A percentile compares a stretch with the other conserved stretches of the same genome.
phyloP scores from a whole-genome alignment of 2,329 filamentous ascomycete genomes.

The Dactylella cylindrospora region DNA sequence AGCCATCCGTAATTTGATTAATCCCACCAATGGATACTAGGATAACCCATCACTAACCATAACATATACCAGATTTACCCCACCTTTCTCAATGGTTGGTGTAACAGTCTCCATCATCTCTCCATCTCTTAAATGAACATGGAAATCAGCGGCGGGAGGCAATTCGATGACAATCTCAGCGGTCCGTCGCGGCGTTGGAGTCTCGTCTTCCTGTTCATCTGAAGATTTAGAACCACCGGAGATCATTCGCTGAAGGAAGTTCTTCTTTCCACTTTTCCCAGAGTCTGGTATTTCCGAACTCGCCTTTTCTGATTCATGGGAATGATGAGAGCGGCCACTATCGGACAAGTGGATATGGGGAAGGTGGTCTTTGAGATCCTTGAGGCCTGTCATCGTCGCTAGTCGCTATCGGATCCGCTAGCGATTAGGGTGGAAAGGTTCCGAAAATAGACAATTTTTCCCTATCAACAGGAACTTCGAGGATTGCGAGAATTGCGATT shows the following conservation, averaged over 20 bases:
- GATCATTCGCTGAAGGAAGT: constrained; percentile 26
- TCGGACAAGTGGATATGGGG: constrained; percentile 14
- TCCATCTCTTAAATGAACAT: constrained; percentile 69
- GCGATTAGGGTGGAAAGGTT: too few species aligned
- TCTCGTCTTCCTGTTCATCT: constrained; percentile 12
- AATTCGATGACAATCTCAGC: constrained; percentile 45
- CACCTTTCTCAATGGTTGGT: constrained; percentile 62
- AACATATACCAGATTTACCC: constrained; percentile 65
- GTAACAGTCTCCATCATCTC: constrained; percentile 63
- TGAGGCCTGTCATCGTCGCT: too few species aligned
- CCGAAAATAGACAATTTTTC: too few species aligned
- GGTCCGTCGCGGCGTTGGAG: neutral
- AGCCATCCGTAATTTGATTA: neutral
- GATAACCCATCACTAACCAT: constrained; percentile 53
- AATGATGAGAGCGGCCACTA: constrained; percentile 1
- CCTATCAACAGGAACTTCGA: too few species aligned
- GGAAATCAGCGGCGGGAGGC: constrained; percentile 47
- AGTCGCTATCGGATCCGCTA: too few species aligned
- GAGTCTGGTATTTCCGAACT: constrained; percentile 7
- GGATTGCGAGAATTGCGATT: too few species aligned
- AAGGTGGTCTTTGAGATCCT: constrained; percentile 37
- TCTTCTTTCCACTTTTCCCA: constrained; percentile 5
- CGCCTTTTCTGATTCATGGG: constrained; percentile 12
- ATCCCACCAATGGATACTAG: too few species aligned
- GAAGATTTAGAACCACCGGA: constrained; percentile 24